A percentile compares a stretch with the other conserved stretches of the same genome.
Conservation (phyloP, 164 flowering plant genomes). For the Annona cherimola region DNA sequence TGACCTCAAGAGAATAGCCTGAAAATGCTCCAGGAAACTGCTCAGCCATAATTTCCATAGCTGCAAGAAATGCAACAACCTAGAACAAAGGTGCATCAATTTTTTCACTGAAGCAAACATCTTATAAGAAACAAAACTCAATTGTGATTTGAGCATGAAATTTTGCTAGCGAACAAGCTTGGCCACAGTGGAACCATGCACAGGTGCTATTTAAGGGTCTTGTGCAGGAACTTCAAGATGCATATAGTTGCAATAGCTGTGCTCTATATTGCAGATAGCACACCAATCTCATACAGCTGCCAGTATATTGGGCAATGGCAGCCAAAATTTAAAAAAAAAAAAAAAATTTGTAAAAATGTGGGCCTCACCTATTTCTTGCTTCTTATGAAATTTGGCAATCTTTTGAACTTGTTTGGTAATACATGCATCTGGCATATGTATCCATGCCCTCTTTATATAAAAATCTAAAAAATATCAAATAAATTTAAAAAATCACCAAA, state of each 20-base stretch:
- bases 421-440: no score
- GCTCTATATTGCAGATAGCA: background rate
- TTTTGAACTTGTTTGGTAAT: no score
- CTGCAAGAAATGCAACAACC: constrained; percentile 97
- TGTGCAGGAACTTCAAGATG: background rate
- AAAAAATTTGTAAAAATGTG: no score
- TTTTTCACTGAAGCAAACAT: background rate
- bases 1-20: constrained; percentile 75
- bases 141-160: background rate
- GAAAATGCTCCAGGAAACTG: constrained; percentile 95
- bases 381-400: no score
- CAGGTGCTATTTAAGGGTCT: background rate
- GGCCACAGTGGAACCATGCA: background rate
- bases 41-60: constrained; percentile 92
- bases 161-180: background rate
- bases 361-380: no score
- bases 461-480: no score
- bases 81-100: constrained; percentile 16
- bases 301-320: no score
- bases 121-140: background rate
- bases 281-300: no score
- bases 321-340: no score
- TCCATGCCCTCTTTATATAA: no score
- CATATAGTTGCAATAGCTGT: background rate
- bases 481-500: no score